phyloP scores from a whole-genome alignment of 2,329 filamentous ascomycete species.

The Colletotrichum acutatum region DNA sequence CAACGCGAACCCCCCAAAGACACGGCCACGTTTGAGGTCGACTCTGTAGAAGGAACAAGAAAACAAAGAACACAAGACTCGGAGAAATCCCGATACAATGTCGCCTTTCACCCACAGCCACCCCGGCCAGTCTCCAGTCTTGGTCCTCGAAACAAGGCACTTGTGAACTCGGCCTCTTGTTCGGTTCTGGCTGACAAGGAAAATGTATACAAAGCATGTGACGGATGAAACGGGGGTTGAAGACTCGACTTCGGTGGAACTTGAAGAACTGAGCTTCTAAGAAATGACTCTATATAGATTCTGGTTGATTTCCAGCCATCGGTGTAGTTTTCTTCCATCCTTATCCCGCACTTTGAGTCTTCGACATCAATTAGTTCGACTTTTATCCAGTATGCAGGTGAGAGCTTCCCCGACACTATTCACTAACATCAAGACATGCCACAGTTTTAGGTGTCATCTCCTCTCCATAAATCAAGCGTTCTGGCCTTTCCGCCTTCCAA shows the following conservation, averaged over 20 bases:
- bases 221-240: neutral
- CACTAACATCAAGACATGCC: neutral
- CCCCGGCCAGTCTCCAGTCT: neutral
- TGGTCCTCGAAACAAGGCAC: neutral
- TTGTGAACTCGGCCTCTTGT: neutral
- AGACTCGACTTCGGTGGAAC: neutral
- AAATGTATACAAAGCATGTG: neutral
- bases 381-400: neutral
- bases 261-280: neutral
- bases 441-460: neutral
- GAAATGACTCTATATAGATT: neutral
- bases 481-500: neutral
- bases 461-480: neutral
- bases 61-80: neutral
- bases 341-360: neutral
- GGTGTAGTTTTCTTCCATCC: neutral
- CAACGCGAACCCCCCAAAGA: no score
- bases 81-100: neutral
- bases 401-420: neutral
- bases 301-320: accelerated
- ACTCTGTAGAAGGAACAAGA: neutral
- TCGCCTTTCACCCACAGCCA: neutral
- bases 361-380: no score
- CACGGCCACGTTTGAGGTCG: no score
- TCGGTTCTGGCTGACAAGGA: neutral